Base-by-base conservation (phyloP, 495 filamentous ascomycete genomes). In the Xylaria sp. region DNA sequence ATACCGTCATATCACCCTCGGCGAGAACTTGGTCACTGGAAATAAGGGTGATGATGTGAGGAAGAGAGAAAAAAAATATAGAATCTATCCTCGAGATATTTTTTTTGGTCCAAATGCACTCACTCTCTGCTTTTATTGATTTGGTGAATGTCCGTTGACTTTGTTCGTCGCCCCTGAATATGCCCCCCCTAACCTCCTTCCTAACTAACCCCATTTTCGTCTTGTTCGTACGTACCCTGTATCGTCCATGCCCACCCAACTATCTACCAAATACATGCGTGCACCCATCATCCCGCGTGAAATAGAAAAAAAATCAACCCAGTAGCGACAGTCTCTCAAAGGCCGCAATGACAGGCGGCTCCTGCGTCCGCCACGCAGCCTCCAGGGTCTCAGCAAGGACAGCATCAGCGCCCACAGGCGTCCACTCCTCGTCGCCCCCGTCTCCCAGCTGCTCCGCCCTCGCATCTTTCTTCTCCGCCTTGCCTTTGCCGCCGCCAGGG, bases 261-360 rank as follows among this genome's bases (percentile, higher is more conserved):
- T 8, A 21, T 21, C 52, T 41, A 29, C 24, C 9, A 29, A 55
- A 17, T 46, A 3, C 14, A 46, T 21, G 12, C 6, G 24, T 50
- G 7, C 48, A 50, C 4, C 44, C 44, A 4, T 53, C 52, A 31
- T 61, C 50, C 5, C 61, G 1, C 33, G 1, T 19, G 14, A 72
- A 21, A n/a, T n/a, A n/a, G n/a, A n/a, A 59, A 21, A 35, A 50
- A 50, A 57, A 79, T 71, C 71, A 78, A 11, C 85, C 83, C 48
- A 93, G 80, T 66, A 92, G 78, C 64, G 86, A 84, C 55, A 92
- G 82, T 77, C 83, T 89, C 74, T 82, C 82, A 72, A 88, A 82
- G 6, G 71, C 78, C 63, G 73, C 77, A 24, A 89, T 79, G 37
- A 80, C 73, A 58, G 87, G 87, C 37, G 83, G 76, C 52, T 82